Base-by-base conservation (phyloP, 148 eudicot genomes). In the Vaccinium myrtillus region DNA sequence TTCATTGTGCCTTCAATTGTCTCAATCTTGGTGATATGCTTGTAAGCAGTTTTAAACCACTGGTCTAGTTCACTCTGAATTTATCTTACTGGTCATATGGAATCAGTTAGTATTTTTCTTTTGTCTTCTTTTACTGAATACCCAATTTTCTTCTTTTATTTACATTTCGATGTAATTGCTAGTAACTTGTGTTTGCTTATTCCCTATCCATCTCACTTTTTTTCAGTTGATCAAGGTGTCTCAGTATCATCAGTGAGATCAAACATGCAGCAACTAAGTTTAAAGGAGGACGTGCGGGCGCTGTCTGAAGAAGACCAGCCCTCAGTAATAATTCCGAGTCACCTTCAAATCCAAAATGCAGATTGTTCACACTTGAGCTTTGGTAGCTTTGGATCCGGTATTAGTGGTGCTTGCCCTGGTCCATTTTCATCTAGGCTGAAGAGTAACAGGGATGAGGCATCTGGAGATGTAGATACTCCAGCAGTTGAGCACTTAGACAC, bases 361-460 rank as follows among this genome's bases (percentile, higher is more conserved):
- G 93, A 94, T 78, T 95, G 95, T 81, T 92, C 94, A 55, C 98
- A 97, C 88, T 90, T 97, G 91, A 95, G 98, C 90, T 97, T 97
- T 91, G 99, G 99, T 56, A 97, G 94, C 87, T 95, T 97, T 81
- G 96, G 98, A 58, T 82, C 96, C 85, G 90, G 89, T 55, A 85
- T 89, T 82, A 80, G 81, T 86, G 86, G 90, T 85, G 83, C 93
- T 30, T 87, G 86, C 87, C 81, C 95, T 9, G 91, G 88, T 56
- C 87, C 93, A 65, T 86, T 83, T 86, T 87, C 89, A 80, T 88
- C 99, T 75, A 86, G 85, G 63, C 91, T 78, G 8, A 59, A 87
- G 80, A 82, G 79, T 76, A 85, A 90, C 65, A 77, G 85, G 49
- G 96, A 92, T 85, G 98, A 93, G 70, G 58, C 89, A 73, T 83